Evolutionary conservation across 768 basidiomycete genomes (phyloP).

Genomic region (Boletus reticuloceps): DNA sequence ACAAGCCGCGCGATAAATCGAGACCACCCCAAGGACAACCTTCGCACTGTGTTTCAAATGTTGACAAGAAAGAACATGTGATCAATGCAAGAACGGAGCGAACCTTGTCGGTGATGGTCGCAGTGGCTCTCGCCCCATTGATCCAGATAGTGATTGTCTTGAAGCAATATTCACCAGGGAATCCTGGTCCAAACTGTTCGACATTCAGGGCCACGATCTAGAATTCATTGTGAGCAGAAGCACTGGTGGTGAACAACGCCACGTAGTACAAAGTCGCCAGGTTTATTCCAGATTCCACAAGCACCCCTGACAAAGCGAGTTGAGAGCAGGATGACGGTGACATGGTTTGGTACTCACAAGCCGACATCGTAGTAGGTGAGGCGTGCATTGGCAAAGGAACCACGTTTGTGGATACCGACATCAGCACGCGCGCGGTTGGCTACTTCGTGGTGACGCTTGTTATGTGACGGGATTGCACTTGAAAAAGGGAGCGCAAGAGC

Average conservation of each 20-base stretch:
- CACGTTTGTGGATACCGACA: conserved; percentile 35
- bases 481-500: conserved; percentile 35
- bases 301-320: conserved; percentile 43
- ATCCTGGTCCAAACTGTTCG: conserved; percentile 52
- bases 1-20: conserved; percentile 68
- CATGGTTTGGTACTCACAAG: conserved; percentile 34
- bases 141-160: conserved; percentile 58
- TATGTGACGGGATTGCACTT: conserved; percentile 25
- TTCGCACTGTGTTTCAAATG: conserved; percentile 46
- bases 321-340: background rate
- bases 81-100: background rate
- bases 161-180: conserved; percentile 64
- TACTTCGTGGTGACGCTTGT: conserved; percentile 42
- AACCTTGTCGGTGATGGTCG: conserved; percentile 62
- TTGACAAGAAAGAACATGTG: background rate
- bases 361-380: conserved; percentile 57
- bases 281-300: conserved; percentile 43
- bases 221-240: background rate
- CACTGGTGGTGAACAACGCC: background rate
- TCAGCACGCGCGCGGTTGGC: conserved; percentile 44
- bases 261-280: conserved; percentile 27
- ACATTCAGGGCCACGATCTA: conserved; percentile 30
- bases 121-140: conserved; percentile 51
- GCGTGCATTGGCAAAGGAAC: conserved; percentile 31
- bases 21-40: conserved; percentile 64